Base-by-base conservation (phyloP, 2,329 filamentous ascomycete species). In the Paradendryphiella salina region DNA sequence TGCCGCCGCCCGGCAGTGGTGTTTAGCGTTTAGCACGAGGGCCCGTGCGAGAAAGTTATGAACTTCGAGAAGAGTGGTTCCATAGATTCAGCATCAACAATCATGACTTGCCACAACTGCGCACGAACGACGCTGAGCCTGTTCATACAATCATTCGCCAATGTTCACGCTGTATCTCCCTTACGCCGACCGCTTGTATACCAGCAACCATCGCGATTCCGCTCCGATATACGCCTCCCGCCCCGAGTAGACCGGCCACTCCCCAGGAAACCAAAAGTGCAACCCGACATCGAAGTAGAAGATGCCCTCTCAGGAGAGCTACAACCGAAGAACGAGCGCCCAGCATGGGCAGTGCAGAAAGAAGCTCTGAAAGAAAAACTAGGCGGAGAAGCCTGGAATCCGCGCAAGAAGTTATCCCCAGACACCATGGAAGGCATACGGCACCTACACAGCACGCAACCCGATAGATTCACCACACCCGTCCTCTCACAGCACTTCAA, bases 361-460 rank as follows among this genome's bases (percentile, higher is more conserved):
- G 77, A 76, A 1, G 87, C 85, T 0, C 74, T 95, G 29, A 82
- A 86, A 63, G 74, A 83, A 54, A 99, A 97, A 67, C 94, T 96
- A 59, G 84, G 84, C 1, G 82, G 86, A 6, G 85, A 75, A 32
- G 76, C 86, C 8, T 99, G 93, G 92, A 80, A 81, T 21, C 93
- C 94, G 23, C 82, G 83, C 40, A 96, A 96, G 73, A 86, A 86
- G 51, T 81, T 99, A 8, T 97, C 94, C 0, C 94, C 94, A 0
- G 93, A 97, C 72, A 90, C 92, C 1, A 79, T 96, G 26, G 86
- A 89, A n/a, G 92, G 91, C 34, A 96, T 99, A 61, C 85, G 91
- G 34, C 86, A 89, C 15, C 79, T 99, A 28, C 85, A 96, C 71
- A 77, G 81, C 20, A 85, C 90, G 61, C 87, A 90, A 56, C 90